Evolutionary conservation across 345 rosid genomes (phyloP), one percentile per base, ranked within the genome.

Genomic region (Aquilaria yunnanensis): DNA sequence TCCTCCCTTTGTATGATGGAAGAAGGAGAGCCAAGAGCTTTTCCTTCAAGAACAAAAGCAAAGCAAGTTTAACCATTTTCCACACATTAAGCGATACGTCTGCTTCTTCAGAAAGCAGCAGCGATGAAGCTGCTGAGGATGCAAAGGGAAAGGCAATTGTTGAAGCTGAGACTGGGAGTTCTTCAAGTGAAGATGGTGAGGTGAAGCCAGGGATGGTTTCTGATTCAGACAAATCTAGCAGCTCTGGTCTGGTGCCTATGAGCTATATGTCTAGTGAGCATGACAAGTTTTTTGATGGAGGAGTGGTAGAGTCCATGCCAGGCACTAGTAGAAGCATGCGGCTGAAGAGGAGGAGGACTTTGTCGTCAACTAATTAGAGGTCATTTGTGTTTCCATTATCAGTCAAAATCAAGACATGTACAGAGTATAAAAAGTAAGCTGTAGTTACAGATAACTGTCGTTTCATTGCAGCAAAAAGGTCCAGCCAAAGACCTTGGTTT

Each of bases 1-100:
- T 78, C 45, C 90, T 88, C 62, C 94, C 92, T 47, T 61, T 80
- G 60, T 79, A 64, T 48, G 70, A 74, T 56, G 74, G 74, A 13
- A 80, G 80, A 70, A 71, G 80, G 49, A 74, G 78, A 67, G 43
- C 43, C 3, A 37, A 37, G 43, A 85, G 86, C 75, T 71, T 70
- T 7, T 81, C 88, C 12, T 84, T 81, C 56, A 84, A 62, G 41
- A 77, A 75, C 59, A 77, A 71, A 51, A 69, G 73, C 72, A 82
- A 72, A 59, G 85, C 75, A 61, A 73, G 71, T 67, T 63, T 76
- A 11, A 74, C 85, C 0, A 48, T 83, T 60, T 80, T 81, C 63
- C 71, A 74, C 69, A 72, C 81, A 13, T 58, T 75, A 3, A 65
- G 78, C 51, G 78, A 75, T 14, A 66, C 83, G 41, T 70, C 92